A percentile compares a stretch with the other conserved stretches of the same genome.
phyloP scores from a whole-genome alignment of 148 eudicot species.

The Vaccinium darrowii region DNA sequence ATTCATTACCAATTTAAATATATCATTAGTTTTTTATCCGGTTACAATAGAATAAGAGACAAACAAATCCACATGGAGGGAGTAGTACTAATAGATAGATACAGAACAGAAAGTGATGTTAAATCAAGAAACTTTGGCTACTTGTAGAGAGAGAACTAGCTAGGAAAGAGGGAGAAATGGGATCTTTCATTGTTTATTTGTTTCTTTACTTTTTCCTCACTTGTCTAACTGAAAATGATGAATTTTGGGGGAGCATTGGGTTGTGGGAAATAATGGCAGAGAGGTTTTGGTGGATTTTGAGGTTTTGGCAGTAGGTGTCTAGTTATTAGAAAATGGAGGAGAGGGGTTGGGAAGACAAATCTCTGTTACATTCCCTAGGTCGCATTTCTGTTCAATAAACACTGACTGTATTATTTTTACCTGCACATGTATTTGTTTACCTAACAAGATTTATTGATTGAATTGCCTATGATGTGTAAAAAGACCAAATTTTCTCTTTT shows the following conservation, averaged over 20 bases:
- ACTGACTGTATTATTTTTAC: too few relatives aligned
- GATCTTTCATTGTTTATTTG: conserved; percentile 17
- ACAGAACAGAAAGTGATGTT: conserved; percentile 27
- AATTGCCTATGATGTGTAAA: background rate
- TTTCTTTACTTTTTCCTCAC: conserved; percentile 18
- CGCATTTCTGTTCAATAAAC: background rate
- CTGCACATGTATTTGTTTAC: background rate
- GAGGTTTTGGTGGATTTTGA: conserved; percentile 14
- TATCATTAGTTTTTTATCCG: too few relatives aligned
- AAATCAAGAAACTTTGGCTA: conserved; percentile 22
- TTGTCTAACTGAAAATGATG: conserved; percentile 55
- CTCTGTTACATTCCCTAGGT: background rate
- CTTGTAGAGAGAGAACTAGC: background rate
- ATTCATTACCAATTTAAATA: too few relatives aligned
- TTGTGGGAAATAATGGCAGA: conserved; percentile 43
- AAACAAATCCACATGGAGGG: too few relatives aligned
- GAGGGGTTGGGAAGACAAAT: background rate
- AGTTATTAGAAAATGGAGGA: background rate
- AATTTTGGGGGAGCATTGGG: conserved; percentile 36
- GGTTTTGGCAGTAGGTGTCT: background rate
- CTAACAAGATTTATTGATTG: background rate
- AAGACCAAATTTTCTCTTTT: background rate
- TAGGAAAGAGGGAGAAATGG: conserved; percentile 17
- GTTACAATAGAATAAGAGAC: too few relatives aligned
- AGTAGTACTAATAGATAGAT: background rate